Conservation (phyloP, 306 rosid genomes). For the Inga laurina region DNA sequence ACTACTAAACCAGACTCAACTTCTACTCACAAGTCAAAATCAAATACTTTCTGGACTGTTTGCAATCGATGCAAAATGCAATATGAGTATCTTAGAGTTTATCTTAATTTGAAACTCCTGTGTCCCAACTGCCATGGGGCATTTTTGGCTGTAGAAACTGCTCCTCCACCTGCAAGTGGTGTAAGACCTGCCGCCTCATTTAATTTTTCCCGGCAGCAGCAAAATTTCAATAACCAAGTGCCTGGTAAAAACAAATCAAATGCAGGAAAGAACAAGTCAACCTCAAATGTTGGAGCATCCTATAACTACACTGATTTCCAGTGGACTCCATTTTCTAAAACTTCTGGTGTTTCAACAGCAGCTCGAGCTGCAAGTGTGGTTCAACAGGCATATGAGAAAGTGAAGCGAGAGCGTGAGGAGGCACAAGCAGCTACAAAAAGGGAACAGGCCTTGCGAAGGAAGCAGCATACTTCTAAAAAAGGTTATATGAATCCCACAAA, state of each 20-base stretch:
- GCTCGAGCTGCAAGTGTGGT: slow-evolving; percentile 92
- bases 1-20: slow-evolving; percentile 52
- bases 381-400: slow-evolving; percentile 90
- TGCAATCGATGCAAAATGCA: slow-evolving; percentile 92
- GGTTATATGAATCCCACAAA: slow-evolving; percentile 55
- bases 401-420: slow-evolving; percentile 87
- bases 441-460: slow-evolving; percentile 59
- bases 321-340: slow-evolving; percentile 78
- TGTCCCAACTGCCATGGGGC: slow-evolving; percentile 93
- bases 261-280: slow-evolving; percentile 46
- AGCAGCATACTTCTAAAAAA: slow-evolving; percentile 61
- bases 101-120: slow-evolving; percentile 84
- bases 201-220: slow-evolving; percentile 53
- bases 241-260: slow-evolving; percentile 43
- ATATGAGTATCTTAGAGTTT: slow-evolving; percentile 86
- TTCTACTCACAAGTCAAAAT: slow-evolving; percentile 55
- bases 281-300: slow-evolving; percentile 49
- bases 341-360: slow-evolving; percentile 64
- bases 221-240: slow-evolving; percentile 39
- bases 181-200: slow-evolving; percentile 57
- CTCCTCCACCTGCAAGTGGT: slow-evolving; percentile 76
- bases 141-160: slow-evolving; percentile 78
- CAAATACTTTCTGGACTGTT: slow-evolving; percentile 90
- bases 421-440: slow-evolving; percentile 78
- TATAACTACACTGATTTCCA: slow-evolving; percentile 52